Base-by-base conservation (phyloP, 139 green algal genomes). In the Micromonas pusilla region DNA sequence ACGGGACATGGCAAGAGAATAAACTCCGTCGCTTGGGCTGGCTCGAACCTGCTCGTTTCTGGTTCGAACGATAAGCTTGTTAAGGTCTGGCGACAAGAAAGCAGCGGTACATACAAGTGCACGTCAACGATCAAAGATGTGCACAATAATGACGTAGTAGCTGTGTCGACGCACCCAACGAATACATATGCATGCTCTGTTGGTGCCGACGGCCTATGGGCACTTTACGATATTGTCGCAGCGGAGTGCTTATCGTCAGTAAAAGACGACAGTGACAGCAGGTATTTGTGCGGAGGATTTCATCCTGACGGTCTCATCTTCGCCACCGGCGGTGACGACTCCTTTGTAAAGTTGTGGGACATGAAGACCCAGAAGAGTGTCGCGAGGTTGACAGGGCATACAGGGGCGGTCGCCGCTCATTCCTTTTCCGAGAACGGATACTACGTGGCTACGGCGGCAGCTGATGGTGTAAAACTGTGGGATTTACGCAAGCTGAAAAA, bases 401-500 rank as follows among this genome's bases (percentile, higher is more conserved):
- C 76, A 23, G 86, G 84, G 23, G 54, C 85, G 25, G 83, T 97
- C 21, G 85, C 78, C 6, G 70, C 68, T 32, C 82, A 97, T 9
- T 86, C 82, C 31, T 97, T 97, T 83, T 91, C 81, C 26, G 93
- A 98, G 77, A 98, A 98, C 79, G 94, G 91, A 19, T 97, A 96
- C 87, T 92, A 92, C 85, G 81, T 97, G 81, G 93, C 94, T 1
- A 79, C 78, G 20, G 52, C 86, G 6, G 87, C 86, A 5, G 71
- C 79, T 23, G 90, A 97, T 66, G 88, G 90, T 65, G 87, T 97
- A 28, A 97, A 96, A 88, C 77, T 99, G 37, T 99, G 95, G 95
- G 95, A 99, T 81, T 89, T 99, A 73, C 89, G 95, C 52, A 98
- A 98, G 88, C 87, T 97, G 31, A 91, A 90, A 72, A 93, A 92